phyloP scores from a whole-genome alignment of 148 eudicot genomes.

The Dianthus caryophyllus region DNA sequence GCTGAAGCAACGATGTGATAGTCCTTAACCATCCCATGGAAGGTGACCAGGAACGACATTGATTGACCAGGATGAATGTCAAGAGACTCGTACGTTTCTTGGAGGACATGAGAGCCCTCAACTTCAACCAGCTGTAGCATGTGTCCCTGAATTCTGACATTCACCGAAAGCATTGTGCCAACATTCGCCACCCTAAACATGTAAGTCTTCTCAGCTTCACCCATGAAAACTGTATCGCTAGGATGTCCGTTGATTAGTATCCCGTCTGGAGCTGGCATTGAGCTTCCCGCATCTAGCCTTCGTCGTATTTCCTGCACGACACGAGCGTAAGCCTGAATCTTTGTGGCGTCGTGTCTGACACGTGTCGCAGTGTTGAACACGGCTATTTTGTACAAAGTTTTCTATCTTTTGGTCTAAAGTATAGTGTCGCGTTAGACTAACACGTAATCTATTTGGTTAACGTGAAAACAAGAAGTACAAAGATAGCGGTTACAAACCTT shows the following conservation, averaged over 20 bases:
- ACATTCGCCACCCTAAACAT: constrained; percentile 73
- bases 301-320: constrained; percentile 56
- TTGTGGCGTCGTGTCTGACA: too few relatives aligned
- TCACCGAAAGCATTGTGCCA: constrained; percentile 54
- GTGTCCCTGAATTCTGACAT: constrained; percentile 78
- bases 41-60: constrained; percentile 53
- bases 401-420: too few relatives aligned
- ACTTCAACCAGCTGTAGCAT: constrained; percentile 56
- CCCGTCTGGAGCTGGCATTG: constrained; percentile 55
- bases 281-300: constrained; percentile 43
- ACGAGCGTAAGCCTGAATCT: too few relatives aligned
- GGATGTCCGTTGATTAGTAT: constrained; percentile 68
- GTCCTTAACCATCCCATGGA: constrained; percentile 40
- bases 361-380: too few relatives aligned
- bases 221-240: constrained; percentile 31
- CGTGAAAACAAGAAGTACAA: too few relatives aligned
- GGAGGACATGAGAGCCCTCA: constrained; percentile 75
- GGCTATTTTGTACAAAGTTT: too few relatives aligned
- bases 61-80: constrained; percentile 85
- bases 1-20: constrained; percentile 68
- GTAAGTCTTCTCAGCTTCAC: constrained; percentile 46
- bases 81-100: constrained; percentile 62
- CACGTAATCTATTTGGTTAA: too few relatives aligned
- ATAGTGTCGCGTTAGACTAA: too few relatives aligned
- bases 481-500: too few relatives aligned